phyloP scores from a whole-genome alignment of 352 stramenopile genomes.

The Globisporangium ultimum region DNA sequence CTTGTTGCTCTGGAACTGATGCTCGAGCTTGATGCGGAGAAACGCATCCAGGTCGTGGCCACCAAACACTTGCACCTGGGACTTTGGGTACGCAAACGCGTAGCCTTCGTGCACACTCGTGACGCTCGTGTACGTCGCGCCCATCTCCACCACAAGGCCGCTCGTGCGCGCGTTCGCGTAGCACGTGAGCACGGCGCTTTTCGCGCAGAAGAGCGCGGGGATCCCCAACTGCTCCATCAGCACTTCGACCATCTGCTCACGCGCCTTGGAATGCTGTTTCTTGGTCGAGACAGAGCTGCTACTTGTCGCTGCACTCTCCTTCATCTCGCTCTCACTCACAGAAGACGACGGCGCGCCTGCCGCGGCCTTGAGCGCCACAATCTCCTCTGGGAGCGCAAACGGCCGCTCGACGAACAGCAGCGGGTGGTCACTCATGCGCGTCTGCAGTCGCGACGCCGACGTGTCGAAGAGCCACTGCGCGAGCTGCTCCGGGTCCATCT shows the following conservation, averaged over 20 bases:
- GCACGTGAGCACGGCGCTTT: conserved; percentile 76
- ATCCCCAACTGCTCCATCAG: conserved; percentile 79
- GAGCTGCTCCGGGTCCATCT: conserved; percentile 50
- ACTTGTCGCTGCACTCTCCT: conserved; percentile 1
- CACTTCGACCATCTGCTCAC: conserved; percentile 75
- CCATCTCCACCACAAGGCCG: conserved; percentile 78
- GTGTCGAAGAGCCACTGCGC: conserved; percentile 75
- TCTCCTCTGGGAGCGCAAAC: conserved; percentile 53
- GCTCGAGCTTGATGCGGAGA: conserved; percentile 46
- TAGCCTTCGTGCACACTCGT: conserved; percentile 80
- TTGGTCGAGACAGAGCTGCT: conserved; percentile 31
- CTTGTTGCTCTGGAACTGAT: conserved; percentile 25
- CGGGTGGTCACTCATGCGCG: conserved; percentile 57
- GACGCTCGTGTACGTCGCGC: conserved; percentile 70
- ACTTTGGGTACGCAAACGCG: conserved; percentile 63
- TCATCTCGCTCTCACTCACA: not conserved
- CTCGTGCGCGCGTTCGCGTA: conserved; percentile 83
- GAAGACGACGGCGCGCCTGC: conserved; percentile 14
- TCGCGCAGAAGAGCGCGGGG: conserved; percentile 77
- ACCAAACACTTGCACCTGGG: conserved; percentile 51
- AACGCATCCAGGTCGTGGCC: conserved; percentile 69
- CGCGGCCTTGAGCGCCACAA: conserved; percentile 17
- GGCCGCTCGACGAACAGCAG: conserved; percentile 62
- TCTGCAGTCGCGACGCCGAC: conserved; percentile 37
- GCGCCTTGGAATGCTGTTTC: conserved; percentile 46